Percentiles rank a stretch among this genome's conserved stretches.
Evolutionary conservation across 2,329 filamentous ascomycete species (phyloP).

Genomic region (Anthostomella pinea): DNA sequence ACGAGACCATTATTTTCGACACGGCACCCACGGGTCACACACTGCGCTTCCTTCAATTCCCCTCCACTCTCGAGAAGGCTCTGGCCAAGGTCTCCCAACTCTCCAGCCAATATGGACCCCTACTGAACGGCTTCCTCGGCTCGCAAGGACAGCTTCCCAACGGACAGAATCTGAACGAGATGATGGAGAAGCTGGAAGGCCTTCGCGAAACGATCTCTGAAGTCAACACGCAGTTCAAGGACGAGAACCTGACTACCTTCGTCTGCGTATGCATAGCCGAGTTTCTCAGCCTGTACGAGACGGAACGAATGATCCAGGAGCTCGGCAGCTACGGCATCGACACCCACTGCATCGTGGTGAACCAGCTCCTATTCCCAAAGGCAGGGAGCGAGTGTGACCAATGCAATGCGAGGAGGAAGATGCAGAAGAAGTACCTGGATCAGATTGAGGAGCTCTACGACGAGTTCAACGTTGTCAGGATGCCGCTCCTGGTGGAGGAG

Average conservation of each 20-base stretch:
- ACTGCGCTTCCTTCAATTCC: conserved; percentile 96
- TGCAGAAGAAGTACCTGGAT: conserved; percentile 99
- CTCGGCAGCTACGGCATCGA: conserved; percentile 90
- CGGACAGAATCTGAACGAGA: conserved; percentile 87
- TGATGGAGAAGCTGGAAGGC: conserved; percentile 92
- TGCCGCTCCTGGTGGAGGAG: conserved; percentile 94
- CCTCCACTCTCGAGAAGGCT: conserved; percentile 95
- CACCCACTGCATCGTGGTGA: conserved; percentile 96
- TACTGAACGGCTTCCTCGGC: conserved; percentile 91
- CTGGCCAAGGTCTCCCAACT: conserved; percentile 96
- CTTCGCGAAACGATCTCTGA: conserved; percentile 90
- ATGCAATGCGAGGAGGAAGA: conserved; percentile 90
- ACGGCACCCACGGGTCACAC: conserved; percentile 98
- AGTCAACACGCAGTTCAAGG: conserved; percentile 98
- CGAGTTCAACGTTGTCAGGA: conserved; percentile 98
- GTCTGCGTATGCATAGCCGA: conserved; percentile 98
- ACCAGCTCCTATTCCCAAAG: conserved; percentile 93
- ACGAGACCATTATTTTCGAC: conserved; percentile 99
- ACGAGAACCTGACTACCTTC: conserved; percentile 91
- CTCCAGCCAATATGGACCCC: conserved; percentile 89
- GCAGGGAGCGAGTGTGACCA: conserved; percentile 85
- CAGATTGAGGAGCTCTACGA: conserved; percentile 98
- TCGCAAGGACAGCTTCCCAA: conserved; percentile 73
- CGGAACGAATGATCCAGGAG: conserved; percentile 99
- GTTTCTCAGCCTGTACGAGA: conserved; percentile 95